phyloP scores from a whole-genome alignment of 192 early-diverging fungal genomes.

The Phlyctochytrium planicorne region DNA sequence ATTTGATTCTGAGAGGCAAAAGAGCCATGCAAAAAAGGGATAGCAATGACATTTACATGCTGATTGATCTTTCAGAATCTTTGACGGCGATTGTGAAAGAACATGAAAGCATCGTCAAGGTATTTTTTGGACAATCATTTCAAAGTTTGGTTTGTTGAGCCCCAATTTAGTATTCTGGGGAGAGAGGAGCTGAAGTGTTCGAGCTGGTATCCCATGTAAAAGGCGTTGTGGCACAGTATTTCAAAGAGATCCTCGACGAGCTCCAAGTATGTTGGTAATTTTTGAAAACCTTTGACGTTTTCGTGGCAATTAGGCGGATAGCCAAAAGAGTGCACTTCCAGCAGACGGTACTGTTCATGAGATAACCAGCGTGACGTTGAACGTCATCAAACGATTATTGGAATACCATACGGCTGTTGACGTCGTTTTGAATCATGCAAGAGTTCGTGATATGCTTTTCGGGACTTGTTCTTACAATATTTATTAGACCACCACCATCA shows the following conservation, averaged over 20 bases:
- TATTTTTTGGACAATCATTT: slow-evolving; percentile 9
- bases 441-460: too few species aligned
- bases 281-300: slow-evolving; percentile 6
- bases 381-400: slow-evolving; percentile 44
- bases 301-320: slow-evolving; percentile 8
- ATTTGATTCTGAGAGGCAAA: slow-evolving; percentile 52
- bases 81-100: slow-evolving; percentile 34
- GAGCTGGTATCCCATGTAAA: slow-evolving; percentile 53
- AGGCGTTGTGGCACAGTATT: slow-evolving; percentile 51
- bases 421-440: slow-evolving; percentile 30
- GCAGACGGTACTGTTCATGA: slow-evolving; percentile 84
- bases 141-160: neutral
- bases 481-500: slow-evolving; percentile 1
- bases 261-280: slow-evolving; percentile 51
- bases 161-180: slow-evolving; percentile 42
- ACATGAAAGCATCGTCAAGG: slow-evolving; percentile 46
- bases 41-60: slow-evolving; percentile 59
- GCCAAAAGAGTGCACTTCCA: slow-evolving; percentile 41
- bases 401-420: slow-evolving; percentile 41
- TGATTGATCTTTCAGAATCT: slow-evolving; percentile 67
- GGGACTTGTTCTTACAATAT: neutral
- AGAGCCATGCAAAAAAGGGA: slow-evolving; percentile 46
- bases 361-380: slow-evolving; percentile 67
- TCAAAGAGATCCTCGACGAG: slow-evolving; percentile 71
- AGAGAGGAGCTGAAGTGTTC: slow-evolving; percentile 43